Evolutionary conservation across 2,329 filamentous ascomycete genomes (phyloP), one percentile per base, ranked within the genome.

Genomic region (Berkeleyomyces rouxiae): DNA sequence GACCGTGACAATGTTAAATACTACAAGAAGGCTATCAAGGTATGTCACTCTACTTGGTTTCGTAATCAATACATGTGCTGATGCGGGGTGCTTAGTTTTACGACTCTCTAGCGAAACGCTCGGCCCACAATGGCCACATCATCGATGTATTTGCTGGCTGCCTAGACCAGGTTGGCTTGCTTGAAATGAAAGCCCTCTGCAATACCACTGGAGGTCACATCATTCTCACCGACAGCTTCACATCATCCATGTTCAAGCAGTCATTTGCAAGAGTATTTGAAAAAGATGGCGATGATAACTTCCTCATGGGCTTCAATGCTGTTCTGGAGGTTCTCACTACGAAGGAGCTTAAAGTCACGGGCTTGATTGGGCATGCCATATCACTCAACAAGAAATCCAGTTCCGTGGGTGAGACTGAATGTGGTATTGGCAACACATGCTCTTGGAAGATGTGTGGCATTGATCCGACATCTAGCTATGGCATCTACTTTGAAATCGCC

Each of bases 391-490:
- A 97, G 77, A 99, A 99, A 72, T 97, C 93, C 0, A 87, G 88
- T 7, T 96, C 90, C 1, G 93, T 99, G 10, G 93, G 93, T 61
- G 93, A 99, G 77, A 97, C 93, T 0, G 93, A 99, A 72, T 96
- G 92, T 69, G 93, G 93, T 70, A 96, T 99, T 69, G 93, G 93
- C 67, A 97, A 97, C 72, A 99, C 93, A 0, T 97, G 92, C 74
- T 92, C 91, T 2, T 99, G 93, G 93, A 99, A 99, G 76, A 96
- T 99, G 92, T 97, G 93, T 70, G 91, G 90, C 68, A 96, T 99
- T 68, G 91, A 97, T 69, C 93, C 93, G 9, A 87, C 85, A 62
- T 85, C 93, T 40, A 96, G 90, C 70, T 97, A 97, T 70, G 93
- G 90, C 65, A 82, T 99, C 66, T 99, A 97, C 76, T 99, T 97